These are phyloP conservation scores for Ceratobasidium papillatum DNA, from an alignment of 1,284 basidiomycete genomes.

Conservation along the genomic window DNA sequence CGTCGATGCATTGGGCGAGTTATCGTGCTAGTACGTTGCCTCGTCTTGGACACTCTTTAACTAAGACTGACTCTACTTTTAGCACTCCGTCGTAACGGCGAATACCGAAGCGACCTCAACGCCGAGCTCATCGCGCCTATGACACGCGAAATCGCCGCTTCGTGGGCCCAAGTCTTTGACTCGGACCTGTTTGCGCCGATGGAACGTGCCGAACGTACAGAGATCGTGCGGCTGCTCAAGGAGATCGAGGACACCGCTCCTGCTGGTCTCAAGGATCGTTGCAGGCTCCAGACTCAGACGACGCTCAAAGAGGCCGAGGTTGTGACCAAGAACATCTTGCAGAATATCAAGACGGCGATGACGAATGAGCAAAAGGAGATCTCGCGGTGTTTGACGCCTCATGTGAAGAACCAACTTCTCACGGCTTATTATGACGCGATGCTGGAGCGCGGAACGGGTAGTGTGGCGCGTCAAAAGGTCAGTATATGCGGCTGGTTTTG, in stretches of 20 bases:
- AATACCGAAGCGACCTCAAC: constrained; percentile 66
- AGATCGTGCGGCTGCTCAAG: constrained; percentile 57
- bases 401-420: constrained; percentile 61
- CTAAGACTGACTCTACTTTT: constrained; percentile 24
- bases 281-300: constrained; percentile 60
- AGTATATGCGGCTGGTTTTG: background rate
- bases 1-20: constrained; percentile 66
- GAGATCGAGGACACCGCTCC: constrained; percentile 64
- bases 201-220: constrained; percentile 50
- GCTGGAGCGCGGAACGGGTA: constrained; percentile 63
- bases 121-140: constrained; percentile 65
- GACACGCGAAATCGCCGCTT: constrained; percentile 64
- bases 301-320: constrained; percentile 62
- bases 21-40: constrained; percentile 60
- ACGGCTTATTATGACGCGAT: constrained; percentile 64
- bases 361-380: constrained; percentile 66
- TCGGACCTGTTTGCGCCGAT: constrained; percentile 64
- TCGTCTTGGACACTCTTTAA: constrained; percentile 44
- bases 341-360: constrained; percentile 61
- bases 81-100: constrained; percentile 65
- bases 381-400: constrained; percentile 64
- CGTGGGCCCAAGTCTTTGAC: constrained; percentile 67
- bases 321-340: constrained; percentile 60
- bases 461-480: constrained; percentile 69
- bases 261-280: constrained; percentile 61